Evolutionary conservation across 257 asterid species (phyloP).

Genomic region (Leptodermis oblonga): DNA sequence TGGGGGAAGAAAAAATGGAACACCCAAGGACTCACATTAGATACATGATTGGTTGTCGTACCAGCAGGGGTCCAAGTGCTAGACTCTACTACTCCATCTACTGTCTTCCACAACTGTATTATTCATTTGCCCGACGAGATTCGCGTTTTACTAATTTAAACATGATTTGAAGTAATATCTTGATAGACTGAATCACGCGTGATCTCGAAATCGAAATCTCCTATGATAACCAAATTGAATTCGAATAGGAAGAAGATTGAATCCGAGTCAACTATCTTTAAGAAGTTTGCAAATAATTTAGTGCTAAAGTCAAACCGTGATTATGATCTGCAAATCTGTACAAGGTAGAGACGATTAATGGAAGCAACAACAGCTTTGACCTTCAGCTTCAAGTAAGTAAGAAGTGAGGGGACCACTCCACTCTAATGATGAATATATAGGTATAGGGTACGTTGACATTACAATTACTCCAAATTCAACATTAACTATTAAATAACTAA

Average conservation of each 20-base stretch:
- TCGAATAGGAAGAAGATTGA: too few species aligned
- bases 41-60: not conserved
- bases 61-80: constrained; percentile 2
- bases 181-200: too few species aligned
- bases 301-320: not conserved
- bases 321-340: not conserved
- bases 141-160: too few species aligned
- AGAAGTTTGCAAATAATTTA: not conserved
- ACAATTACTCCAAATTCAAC: too few species aligned
- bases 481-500: too few species aligned
- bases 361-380: not conserved
- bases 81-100: too few species aligned
- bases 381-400: not conserved
- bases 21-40: not conserved
- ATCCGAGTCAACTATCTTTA: constrained; percentile 1
- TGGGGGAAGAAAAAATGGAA: not conserved
- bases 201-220: too few species aligned
- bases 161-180: too few species aligned
- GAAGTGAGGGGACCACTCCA: constrained; percentile 7
- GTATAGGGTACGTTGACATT: too few species aligned
- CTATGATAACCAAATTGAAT: not conserved
- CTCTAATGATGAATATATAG: not conserved
- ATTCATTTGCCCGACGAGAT: too few species aligned
- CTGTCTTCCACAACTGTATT: too few species aligned
- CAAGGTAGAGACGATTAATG: too few species aligned